A percentile compares a stretch with the other conserved stretches of the same genome.
Conservation (phyloP, 2,329 filamentous ascomycete species). For the Colletotrichum sojae region DNA sequence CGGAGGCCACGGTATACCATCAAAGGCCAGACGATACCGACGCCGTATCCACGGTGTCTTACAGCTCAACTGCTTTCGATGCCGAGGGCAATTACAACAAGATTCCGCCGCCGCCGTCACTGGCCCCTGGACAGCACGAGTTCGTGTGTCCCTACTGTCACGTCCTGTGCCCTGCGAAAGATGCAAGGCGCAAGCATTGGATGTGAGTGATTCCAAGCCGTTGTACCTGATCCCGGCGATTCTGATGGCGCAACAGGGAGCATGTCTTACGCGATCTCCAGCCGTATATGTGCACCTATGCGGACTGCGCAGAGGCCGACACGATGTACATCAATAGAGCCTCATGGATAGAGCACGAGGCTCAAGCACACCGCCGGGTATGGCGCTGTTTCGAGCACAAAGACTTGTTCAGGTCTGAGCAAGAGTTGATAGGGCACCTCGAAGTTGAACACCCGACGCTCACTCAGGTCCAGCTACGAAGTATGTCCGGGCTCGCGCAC, state of each 20-base stretch:
- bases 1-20: conserved; percentile 1
- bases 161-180: background rate
- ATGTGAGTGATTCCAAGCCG: conserved; percentile 1
- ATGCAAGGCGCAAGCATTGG: conserved; percentile 8
- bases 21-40: background rate
- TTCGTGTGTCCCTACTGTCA: conserved; percentile 18
- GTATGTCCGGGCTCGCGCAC: background rate
- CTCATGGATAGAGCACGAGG: conserved; percentile 15
- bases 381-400: conserved; percentile 25
- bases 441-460: background rate
- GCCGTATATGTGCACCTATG: conserved; percentile 25
- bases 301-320: background rate
- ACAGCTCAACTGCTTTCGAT: background rate
- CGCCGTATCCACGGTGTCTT: conserved; percentile 1
- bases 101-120: background rate
- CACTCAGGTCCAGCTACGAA: background rate
- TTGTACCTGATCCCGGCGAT: background rate
- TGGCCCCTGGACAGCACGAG: background rate
- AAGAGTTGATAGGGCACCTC: background rate
- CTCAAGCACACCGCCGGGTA: background rate
- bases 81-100: background rate
- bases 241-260: conserved; percentile 1
- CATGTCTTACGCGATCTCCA: conserved; percentile 20
- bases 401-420: background rate
- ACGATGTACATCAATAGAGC: background rate